Percentiles rank a stretch among this genome's conserved stretches.
Evolutionary conservation across 2,329 filamentous ascomycete genomes (phyloP).

Genomic region (Trichoderma sp.): DNA sequence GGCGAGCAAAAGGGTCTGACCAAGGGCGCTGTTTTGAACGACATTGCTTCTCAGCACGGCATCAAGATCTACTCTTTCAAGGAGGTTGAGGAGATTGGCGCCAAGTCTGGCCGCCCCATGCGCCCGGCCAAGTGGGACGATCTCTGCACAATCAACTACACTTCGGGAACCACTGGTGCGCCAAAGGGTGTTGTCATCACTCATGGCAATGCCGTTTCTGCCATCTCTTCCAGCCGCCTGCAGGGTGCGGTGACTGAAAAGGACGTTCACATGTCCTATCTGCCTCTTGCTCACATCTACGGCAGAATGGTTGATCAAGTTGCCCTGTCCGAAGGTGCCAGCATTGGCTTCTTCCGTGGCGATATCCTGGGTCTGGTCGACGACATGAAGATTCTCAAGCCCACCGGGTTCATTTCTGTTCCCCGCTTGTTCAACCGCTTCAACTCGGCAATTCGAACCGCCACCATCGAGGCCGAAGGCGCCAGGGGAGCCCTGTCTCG

Average conservation of each 20-base stretch:
- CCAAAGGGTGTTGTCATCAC: slow-evolving; percentile 83
- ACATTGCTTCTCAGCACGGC: slow-evolving; percentile 70
- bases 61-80: slow-evolving; percentile 75
- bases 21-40: slow-evolving; percentile 74
- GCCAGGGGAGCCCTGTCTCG: slow-evolving; percentile 78
- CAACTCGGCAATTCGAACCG: slow-evolving; percentile 73
- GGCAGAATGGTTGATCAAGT: slow-evolving; percentile 79
- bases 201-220: slow-evolving; percentile 77
- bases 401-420: slow-evolving; percentile 81
- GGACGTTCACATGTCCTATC: slow-evolving; percentile 77
- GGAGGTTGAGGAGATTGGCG: slow-evolving; percentile 79
- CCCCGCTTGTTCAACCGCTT: slow-evolving; percentile 91
- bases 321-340: slow-evolving; percentile 66
- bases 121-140: slow-evolving; percentile 72
- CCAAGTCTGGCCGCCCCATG: slow-evolving; percentile 64
- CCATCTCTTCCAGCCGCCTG: slow-evolving; percentile 59
- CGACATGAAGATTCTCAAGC: slow-evolving; percentile 82
- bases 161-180: slow-evolving; percentile 77
- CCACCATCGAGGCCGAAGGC: slow-evolving; percentile 75
- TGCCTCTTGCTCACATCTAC: slow-evolving; percentile 93
- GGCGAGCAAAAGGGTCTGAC: slow-evolving; percentile 75
- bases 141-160: slow-evolving; percentile 87
- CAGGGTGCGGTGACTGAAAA: slow-evolving; percentile 47
- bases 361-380: slow-evolving; percentile 84
- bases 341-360: slow-evolving; percentile 91